These are phyloP conservation scores for Rachicladosporium sp. DNA, from an alignment of 2,329 filamentous ascomycete species.

Conservation along the genomic window DNA sequence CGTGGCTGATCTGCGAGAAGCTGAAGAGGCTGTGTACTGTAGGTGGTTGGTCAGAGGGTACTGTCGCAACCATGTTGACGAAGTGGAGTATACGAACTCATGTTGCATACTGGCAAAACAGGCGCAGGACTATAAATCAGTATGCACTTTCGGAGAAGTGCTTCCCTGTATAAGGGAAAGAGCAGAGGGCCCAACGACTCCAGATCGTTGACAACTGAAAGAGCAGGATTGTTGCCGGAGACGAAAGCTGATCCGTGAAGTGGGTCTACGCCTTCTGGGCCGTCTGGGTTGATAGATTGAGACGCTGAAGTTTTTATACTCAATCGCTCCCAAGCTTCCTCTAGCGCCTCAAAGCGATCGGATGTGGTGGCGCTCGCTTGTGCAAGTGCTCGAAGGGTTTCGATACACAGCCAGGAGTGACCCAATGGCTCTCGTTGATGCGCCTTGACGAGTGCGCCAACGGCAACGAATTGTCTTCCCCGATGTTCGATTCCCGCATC, in stretches of 20 bases:
- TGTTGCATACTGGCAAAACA: constrained; percentile 60
- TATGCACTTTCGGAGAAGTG: constrained; percentile 75
- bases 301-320: too few relatives aligned
- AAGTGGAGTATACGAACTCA: too few relatives aligned
- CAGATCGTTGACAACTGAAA: constrained; percentile 65
- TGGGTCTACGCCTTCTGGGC: constrained; percentile 53
- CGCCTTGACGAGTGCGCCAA: constrained; percentile 61
- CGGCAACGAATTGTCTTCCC: constrained; percentile 84
- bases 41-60: too few relatives aligned
- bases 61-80: too few relatives aligned
- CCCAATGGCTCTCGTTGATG: constrained; percentile 47
- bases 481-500: constrained; percentile 67
- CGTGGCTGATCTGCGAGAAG: too few relatives aligned
- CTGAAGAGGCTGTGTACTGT: too few relatives aligned
- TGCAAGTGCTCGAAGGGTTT: constrained; percentile 61
- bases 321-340: constrained; percentile 61
- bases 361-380: constrained; percentile 53
- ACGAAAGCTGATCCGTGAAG: constrained; percentile 19
- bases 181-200: constrained; percentile 81
- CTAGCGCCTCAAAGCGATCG: constrained; percentile 50
- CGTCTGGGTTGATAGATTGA: too few relatives aligned
- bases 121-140: constrained; percentile 77
- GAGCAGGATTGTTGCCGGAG: constrained; percentile 60
- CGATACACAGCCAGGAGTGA: constrained; percentile 78
- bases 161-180: constrained; percentile 81